Percentiles rank a stretch among this genome's conserved stretches.
Conservation (phyloP, 306 rosid species). For the Senna siamea region DNA sequence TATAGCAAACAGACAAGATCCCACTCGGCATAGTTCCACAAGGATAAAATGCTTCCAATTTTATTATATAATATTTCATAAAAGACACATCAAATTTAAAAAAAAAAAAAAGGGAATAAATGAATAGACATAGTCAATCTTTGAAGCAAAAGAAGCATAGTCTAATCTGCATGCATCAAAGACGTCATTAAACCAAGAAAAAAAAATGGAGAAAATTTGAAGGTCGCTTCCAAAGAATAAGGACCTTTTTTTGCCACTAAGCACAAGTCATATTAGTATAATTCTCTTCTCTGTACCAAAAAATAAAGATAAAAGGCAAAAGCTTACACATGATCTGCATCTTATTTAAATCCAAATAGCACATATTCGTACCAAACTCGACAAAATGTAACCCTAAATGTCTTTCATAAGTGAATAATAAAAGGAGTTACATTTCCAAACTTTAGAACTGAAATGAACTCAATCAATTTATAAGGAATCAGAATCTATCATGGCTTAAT, state of each 20-base stretch:
- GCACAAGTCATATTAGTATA: neutral
- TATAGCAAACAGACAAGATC: constrained; percentile 5
- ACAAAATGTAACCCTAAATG: neutral
- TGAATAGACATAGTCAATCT: neutral
- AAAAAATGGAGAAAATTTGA: neutral
- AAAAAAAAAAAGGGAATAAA: neutral
- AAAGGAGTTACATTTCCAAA: neutral
- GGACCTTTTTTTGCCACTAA: neutral
- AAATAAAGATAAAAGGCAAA: neutral
- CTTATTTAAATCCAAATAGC: constrained; percentile 1
- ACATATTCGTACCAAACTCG: neutral
- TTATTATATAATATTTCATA: neutral
- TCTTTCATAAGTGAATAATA: neutral
- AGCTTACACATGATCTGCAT: neutral
- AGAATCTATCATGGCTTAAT: constrained; percentile 6
- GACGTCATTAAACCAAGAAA: no score
- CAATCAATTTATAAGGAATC: neutral
- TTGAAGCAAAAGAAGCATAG: constrained; percentile 1
- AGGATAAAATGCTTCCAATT: neutral
- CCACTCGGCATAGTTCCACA: constrained; percentile 18
- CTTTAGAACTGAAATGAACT: neutral
- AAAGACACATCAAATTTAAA: neutral
- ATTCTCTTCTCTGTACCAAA: neutral
- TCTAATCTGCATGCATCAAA: constrained; percentile 10
- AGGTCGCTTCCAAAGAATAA: constrained; percentile 8